These are phyloP conservation scores for Thielaviopsis euricoi DNA, from an alignment of 2,329 filamentous ascomycete species.

Conservation along the genomic window DNA sequence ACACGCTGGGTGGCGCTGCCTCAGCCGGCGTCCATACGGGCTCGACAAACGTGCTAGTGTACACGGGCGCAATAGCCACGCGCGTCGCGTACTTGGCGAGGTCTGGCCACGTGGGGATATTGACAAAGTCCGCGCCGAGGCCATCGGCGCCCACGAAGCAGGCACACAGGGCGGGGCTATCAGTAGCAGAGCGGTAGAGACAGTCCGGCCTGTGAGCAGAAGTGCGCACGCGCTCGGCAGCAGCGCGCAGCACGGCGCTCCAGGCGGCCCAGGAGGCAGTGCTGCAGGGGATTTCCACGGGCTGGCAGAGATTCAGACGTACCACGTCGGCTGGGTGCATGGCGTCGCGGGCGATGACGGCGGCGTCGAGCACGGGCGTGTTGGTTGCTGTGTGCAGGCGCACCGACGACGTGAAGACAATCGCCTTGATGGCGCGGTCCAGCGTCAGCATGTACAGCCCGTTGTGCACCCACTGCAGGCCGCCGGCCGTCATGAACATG, in stretches of 20 bases:
- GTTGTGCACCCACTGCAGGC: conserved; percentile 28
- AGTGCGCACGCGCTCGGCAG: conserved; percentile 32
- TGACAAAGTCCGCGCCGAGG: conserved; percentile 18
- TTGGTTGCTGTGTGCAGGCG: conserved; percentile 26
- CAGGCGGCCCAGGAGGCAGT: conserved; percentile 41
- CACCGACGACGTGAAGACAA: conserved; percentile 25
- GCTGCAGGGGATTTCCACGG: conserved; percentile 24
- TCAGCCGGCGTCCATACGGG: background rate
- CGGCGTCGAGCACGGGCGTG: conserved; percentile 30
- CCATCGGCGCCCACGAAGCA: conserved; percentile 30
- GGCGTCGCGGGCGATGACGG: conserved; percentile 27
- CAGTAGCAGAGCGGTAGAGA: conserved; percentile 21
- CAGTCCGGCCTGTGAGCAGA: conserved; percentile 27
- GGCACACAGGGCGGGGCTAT: conserved; percentile 16
- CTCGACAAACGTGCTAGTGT: conserved; percentile 11
- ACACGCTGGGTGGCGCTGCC: conserved; percentile 14
- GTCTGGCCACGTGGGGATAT: conserved; percentile 27
- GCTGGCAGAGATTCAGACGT: conserved; percentile 20
- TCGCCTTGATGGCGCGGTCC: background rate
- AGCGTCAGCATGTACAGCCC: conserved; percentile 21
- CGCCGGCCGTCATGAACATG: conserved; percentile 29
- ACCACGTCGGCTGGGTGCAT: conserved; percentile 24
- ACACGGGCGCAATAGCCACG: conserved; percentile 40
- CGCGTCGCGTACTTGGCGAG: conserved; percentile 31
- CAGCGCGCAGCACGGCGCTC: conserved; percentile 27